Evolutionary conservation across 805 yeast genomes (phyloP).

Genomic region (Zygotorulaspora florentina): DNA sequence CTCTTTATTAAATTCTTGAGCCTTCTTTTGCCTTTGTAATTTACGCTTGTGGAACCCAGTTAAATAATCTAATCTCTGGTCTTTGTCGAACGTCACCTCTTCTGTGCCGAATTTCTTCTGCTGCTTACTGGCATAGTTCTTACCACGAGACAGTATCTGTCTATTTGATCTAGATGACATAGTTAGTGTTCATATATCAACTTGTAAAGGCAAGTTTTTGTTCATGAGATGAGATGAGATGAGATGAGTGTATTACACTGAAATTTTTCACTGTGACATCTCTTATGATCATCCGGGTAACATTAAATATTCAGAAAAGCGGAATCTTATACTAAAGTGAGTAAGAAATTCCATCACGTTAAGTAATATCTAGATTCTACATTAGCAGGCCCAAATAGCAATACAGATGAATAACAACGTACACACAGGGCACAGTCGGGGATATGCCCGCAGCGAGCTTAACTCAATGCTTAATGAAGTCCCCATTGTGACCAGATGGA

Average conservation of each 20-base stretch:
- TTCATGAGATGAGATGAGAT: conserved; percentile 4
- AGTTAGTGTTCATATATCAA: neutral
- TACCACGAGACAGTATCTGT: conserved; percentile 85
- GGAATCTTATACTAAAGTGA: neutral
- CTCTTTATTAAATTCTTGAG: conserved; percentile 70
- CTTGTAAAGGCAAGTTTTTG: too few species aligned
- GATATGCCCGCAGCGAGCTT: neutral
- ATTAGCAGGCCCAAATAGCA: neutral
- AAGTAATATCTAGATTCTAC: neutral
- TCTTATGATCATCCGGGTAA: neutral
- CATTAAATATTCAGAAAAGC: neutral
- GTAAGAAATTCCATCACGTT: neutral
- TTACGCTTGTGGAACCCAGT: conserved; percentile 97
- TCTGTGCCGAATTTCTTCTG: conserved; percentile 64
- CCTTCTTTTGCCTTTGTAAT: conserved; percentile 80
- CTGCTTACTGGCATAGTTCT: conserved; percentile 67
- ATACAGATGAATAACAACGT: neutral
- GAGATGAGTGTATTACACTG: conserved; percentile 4
- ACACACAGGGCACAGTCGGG: neutral
- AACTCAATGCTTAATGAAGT: conserved; percentile 31
- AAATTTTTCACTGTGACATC: conserved; percentile 6
- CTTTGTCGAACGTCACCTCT: conserved; percentile 81
- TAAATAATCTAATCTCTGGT: conserved; percentile 72
- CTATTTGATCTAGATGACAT: conserved; percentile 44
- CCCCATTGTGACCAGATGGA: conserved; percentile 59